Percentiles rank a stretch among this genome's conserved stretches.
phyloP scores from a whole-genome alignment of 805 yeast genomes.

The Yamadazyma nakazawae region DNA sequence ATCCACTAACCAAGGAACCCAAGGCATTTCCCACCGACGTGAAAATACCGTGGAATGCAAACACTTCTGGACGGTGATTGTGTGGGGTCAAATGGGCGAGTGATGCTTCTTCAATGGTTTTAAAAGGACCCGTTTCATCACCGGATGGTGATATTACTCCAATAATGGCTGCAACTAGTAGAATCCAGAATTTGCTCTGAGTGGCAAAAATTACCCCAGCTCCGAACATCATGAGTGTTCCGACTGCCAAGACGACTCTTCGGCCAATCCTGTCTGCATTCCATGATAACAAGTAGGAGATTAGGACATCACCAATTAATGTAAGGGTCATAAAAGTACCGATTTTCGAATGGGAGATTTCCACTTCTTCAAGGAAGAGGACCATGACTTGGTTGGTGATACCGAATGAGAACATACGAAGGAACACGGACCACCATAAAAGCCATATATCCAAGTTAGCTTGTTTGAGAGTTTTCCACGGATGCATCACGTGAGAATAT shows the following conservation, averaged over 20 bases:
- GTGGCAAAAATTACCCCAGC: slow-evolving; percentile 68
- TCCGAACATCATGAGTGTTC: slow-evolving; percentile 62
- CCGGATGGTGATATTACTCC: slow-evolving; percentile 91
- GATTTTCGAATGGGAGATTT: slow-evolving; percentile 53
- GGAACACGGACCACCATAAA: slow-evolving; percentile 65
- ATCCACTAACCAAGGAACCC: slow-evolving; percentile 67
- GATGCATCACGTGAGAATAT: slow-evolving; percentile 3
- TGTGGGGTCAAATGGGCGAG: slow-evolving; percentile 75
- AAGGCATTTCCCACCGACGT: slow-evolving; percentile 71
- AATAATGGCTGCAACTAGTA: slow-evolving; percentile 67
- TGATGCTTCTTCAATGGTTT: slow-evolving; percentile 79
- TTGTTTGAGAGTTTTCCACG: slow-evolving; percentile 27
- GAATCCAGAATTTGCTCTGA: slow-evolving; percentile 48
- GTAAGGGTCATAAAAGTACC: slow-evolving; percentile 84
- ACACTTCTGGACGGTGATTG: slow-evolving; percentile 63
- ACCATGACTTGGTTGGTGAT: slow-evolving; percentile 76
- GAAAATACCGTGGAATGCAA: slow-evolving; percentile 68
- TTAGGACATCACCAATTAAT: slow-evolving; percentile 69
- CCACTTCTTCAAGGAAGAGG: slow-evolving; percentile 55
- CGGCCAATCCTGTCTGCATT: slow-evolving; percentile 72
- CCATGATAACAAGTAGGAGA: slow-evolving; percentile 73
- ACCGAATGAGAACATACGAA: slow-evolving; percentile 73
- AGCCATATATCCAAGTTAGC: slow-evolving; percentile 54
- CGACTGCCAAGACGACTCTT: slow-evolving; percentile 57
- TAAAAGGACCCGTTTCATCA: slow-evolving; percentile 88